Percentiles rank a stretch among this genome's conserved stretches.
phyloP scores from a whole-genome alignment of 192 early-diverging fungal species.

The Coemansia sp. region DNA sequence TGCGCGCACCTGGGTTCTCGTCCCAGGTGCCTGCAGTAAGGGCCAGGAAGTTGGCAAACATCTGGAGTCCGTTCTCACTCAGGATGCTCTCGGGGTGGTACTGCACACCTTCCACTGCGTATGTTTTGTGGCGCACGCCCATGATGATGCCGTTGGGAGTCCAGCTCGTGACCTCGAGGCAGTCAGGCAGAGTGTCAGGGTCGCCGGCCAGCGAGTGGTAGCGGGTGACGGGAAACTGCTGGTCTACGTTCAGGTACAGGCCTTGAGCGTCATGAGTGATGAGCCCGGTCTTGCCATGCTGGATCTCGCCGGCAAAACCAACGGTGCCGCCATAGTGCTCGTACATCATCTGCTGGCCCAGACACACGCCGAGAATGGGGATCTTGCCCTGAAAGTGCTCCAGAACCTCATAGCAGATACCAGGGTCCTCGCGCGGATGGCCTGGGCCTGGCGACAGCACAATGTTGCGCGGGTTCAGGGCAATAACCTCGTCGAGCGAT shows the following conservation, averaged over 20 bases:
- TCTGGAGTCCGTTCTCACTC: conserved; percentile 81
- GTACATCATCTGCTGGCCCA: conserved; percentile 98
- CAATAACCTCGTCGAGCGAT: conserved; percentile 77
- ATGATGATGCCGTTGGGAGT: conserved; percentile 83
- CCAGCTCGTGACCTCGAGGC: conserved; percentile 83
- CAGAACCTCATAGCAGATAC: conserved; percentile 87
- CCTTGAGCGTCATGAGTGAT: conserved; percentile 90
- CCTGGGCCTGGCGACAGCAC: conserved; percentile 98
- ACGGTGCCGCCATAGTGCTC: conserved; percentile 94
- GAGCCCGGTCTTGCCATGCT: conserved; percentile 94
- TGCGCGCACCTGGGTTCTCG: conserved; percentile 52
- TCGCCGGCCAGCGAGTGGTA: conserved; percentile 97
- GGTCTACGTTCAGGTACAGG: conserved; percentile 77
- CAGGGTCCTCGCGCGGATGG: conserved; percentile 84
- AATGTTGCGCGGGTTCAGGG: conserved; percentile 85
- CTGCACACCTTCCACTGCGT: conserved; percentile 93
- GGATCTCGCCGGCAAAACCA: conserved; percentile 89
- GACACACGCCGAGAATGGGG: conserved; percentile 95
- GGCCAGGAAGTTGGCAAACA: conserved; percentile 88
- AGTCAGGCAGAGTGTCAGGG: conserved; percentile 73
- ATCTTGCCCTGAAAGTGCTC: conserved; percentile 87
- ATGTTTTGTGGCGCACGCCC: conserved; percentile 90
- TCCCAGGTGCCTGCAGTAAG: conserved; percentile 88
- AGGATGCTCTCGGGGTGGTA: conserved; percentile 98
- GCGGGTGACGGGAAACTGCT: conserved; percentile 84